Evolutionary conservation across 768 basidiomycete species (phyloP), one percentile per base, ranked within the genome.

Genomic region (Phlegmacium glaucopus): DNA sequence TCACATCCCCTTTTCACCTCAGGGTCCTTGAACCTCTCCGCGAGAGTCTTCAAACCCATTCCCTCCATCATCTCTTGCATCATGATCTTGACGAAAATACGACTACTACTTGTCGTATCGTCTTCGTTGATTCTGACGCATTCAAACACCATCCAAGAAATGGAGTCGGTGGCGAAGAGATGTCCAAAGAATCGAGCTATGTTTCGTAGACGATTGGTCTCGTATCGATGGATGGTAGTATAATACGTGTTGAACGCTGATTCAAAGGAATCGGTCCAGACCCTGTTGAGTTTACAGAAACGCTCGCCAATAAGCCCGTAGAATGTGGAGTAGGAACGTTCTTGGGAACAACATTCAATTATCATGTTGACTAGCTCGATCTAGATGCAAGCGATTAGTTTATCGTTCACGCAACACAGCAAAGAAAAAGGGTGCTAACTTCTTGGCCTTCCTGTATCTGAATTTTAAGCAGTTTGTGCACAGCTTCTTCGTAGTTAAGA

Each of bases 331-430:
- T 97, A 99, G 1, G 95, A 94, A 11, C 96, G 88, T 65, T 98
- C 96, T 72, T 99, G 96, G 2, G 96, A 98, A 66, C 96, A 98
- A 87, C 96, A 99, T 61, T 98, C 95, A 66, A 99, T 90, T 52
- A 99, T 81, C 96, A 99, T 99, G 76, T 98, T 97, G 64, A 90
- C 82, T 48, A 99, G 69, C 64, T 97, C 95, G 57, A 92, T 88
- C 92, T 96, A 26, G 18, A 4, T 7, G 28, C 2, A 34, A 0
- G 25, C 18, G 17, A 39, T 16, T 8, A 45, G 42, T 13, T 48
- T 17, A 30, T 18, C 40, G 29, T 26, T 0, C 18, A 39, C 12
- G 6, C 34, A 4, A 11, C 12, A 16, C 4, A 30, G 11, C 11
- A n/a, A 25, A 29, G 2, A 13, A 2, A 6, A 36, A 8, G 49